Conservation (phyloP, 2,329 filamentous ascomycete genomes). For the Ceratocystis cubensis region DNA sequence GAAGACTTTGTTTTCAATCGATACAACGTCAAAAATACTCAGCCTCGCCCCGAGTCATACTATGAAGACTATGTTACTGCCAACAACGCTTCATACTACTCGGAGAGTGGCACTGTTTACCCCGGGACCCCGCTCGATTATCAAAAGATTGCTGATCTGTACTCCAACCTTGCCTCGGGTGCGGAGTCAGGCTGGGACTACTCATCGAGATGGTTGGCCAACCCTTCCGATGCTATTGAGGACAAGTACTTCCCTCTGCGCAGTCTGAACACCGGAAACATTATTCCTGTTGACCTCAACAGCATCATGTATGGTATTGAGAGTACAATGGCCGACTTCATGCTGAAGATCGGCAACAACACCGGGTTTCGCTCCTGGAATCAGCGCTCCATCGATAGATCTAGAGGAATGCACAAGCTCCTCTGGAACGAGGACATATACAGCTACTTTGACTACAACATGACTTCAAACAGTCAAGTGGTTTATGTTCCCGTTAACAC, state of each 20-base stretch:
- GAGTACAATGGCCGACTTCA: conserved; percentile 43
- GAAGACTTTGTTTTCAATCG: conserved; percentile 44
- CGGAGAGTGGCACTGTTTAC: conserved; percentile 45
- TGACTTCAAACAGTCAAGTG: conserved; percentile 45
- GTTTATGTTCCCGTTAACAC: conserved; percentile 33
- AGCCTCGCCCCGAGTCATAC: conserved; percentile 55
- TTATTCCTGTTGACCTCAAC: conserved; percentile 54
- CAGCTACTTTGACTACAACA: conserved; percentile 58
- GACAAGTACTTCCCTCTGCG: conserved; percentile 54
- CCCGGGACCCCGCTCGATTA: conserved; percentile 41
- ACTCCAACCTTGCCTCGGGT: conserved; percentile 50
- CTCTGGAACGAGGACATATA: conserved; percentile 52
- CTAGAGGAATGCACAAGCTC: conserved; percentile 48
- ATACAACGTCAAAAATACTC: conserved; percentile 50
- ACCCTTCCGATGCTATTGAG: conserved; percentile 43
- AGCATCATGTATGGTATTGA: conserved; percentile 57
- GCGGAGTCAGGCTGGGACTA: conserved; percentile 59
- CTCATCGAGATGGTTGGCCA: conserved; percentile 43
- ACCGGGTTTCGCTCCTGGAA: conserved; percentile 39
- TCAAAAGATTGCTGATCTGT: conserved; percentile 40
- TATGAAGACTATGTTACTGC: conserved; percentile 53
- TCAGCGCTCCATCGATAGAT: conserved; percentile 38
- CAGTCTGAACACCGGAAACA: conserved; percentile 46
- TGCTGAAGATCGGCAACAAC: conserved; percentile 38
- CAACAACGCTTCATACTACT: conserved; percentile 52